These are phyloP conservation scores for Pseudogymnoascus sp. DNA, from an alignment of 2,329 filamentous ascomycete genomes.

Conservation along the genomic window DNA sequence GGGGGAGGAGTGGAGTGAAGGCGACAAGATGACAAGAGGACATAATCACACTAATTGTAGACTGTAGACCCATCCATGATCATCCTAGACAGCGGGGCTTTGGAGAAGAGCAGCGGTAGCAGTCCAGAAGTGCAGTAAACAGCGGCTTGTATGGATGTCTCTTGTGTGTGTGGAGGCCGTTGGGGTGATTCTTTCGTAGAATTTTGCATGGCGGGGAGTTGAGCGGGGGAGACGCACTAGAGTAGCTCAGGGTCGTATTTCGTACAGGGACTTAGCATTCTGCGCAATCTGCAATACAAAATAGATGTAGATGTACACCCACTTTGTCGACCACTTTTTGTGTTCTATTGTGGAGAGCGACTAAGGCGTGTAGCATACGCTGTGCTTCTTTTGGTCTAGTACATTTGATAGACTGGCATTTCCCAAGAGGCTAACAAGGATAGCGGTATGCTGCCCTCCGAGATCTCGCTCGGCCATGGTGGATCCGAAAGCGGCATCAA, in stretches of 20 bases:
- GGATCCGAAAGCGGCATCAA: slow-evolving; percentile 4
- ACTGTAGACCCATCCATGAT: background rate
- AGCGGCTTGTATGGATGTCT: background rate
- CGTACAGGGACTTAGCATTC: background rate
- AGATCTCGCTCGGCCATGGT: slow-evolving; percentile 6
- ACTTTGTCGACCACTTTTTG: background rate
- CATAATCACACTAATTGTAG: background rate
- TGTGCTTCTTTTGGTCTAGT: background rate
- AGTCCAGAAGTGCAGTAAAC: background rate
- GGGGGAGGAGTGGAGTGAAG: background rate
- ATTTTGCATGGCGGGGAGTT: slow-evolving; percentile 1
- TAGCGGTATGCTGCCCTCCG: background rate
- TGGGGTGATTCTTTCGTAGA: background rate
- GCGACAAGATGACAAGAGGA: background rate
- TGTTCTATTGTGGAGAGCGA: slow-evolving; percentile 6
- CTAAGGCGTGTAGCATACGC: background rate
- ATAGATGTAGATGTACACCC: background rate
- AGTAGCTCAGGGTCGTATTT: slow-evolving; percentile 4
- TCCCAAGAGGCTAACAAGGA: background rate
- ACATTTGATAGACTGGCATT: background rate
- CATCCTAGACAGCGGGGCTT: background rate
- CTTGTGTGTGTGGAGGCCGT: slow-evolving; percentile 4
- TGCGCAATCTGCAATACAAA: slow-evolving; percentile 3
- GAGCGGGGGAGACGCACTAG: background rate
- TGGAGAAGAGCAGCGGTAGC: background rate